phyloP scores from a whole-genome alignment of 805 yeast genomes.

The Wickerhamomyces kurtzmanii region DNA sequence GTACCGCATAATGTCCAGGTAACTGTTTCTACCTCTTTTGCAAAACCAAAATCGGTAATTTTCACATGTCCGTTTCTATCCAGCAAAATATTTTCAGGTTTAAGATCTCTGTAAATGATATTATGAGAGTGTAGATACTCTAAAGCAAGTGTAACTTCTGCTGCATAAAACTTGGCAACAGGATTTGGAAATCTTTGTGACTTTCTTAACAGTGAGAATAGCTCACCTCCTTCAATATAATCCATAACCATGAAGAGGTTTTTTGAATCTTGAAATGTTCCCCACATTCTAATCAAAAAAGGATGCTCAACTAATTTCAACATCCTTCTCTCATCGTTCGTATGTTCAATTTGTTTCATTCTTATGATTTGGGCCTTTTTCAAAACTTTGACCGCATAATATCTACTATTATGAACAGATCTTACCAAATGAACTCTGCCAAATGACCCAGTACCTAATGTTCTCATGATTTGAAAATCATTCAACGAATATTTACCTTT shows the following conservation, averaged over 20 bases:
- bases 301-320: slow-evolving; percentile 83
- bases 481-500: slow-evolving; percentile 68
- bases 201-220: slow-evolving; percentile 75
- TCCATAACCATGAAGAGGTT: slow-evolving; percentile 94
- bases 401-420: slow-evolving; percentile 83
- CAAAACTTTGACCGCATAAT: slow-evolving; percentile 86
- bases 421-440: slow-evolving; percentile 89
- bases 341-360: slow-evolving; percentile 93
- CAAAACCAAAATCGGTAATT: slow-evolving; percentile 90
- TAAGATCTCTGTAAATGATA: slow-evolving; percentile 84
- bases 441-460: slow-evolving; percentile 92
- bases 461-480: slow-evolving; percentile 79
- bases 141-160: slow-evolving; percentile 77
- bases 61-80: slow-evolving; percentile 89
- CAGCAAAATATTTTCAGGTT: slow-evolving; percentile 84
- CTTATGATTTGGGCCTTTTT: slow-evolving; percentile 82
- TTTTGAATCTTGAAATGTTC: slow-evolving; percentile 83
- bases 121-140: slow-evolving; percentile 82
- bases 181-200: slow-evolving; percentile 91
- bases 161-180: slow-evolving; percentile 93
- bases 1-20: slow-evolving; percentile 92
- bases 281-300: slow-evolving; percentile 91
- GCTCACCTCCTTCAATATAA: slow-evolving; percentile 92
- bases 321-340: slow-evolving; percentile 91
- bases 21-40: slow-evolving; percentile 85